phyloP scores from a whole-genome alignment of 768 basidiomycete species.

The Phaffia tasmanica region DNA sequence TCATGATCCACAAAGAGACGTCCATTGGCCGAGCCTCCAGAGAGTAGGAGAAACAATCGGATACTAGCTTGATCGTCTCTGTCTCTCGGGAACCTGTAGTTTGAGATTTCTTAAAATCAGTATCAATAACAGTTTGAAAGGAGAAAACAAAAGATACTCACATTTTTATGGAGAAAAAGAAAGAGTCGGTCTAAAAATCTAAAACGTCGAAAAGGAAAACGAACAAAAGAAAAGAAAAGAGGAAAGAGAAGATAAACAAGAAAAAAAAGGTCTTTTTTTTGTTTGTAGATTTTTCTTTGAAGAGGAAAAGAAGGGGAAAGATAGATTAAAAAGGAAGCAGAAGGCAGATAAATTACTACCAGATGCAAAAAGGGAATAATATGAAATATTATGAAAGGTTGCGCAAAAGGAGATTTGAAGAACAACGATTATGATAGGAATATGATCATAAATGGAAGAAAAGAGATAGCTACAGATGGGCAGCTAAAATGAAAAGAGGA shows the following conservation, averaged over 20 bases:
- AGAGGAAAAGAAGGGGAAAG: not conserved
- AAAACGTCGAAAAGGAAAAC: conserved; percentile 1
- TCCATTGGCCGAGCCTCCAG: too few relatives aligned
- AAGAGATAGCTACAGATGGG: not conserved
- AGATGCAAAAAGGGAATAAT: not conserved
- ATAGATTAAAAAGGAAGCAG: not conserved
- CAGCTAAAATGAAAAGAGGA: too few relatives aligned
- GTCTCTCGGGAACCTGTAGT: too few relatives aligned
- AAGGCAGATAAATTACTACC: not conserved
- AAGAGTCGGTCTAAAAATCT: too few relatives aligned
- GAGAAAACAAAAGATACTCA: too few relatives aligned
- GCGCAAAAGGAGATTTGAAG: not conserved
- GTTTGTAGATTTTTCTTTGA: not conserved
- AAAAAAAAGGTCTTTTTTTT: not conserved
- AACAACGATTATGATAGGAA: not conserved
- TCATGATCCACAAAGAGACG: too few relatives aligned
- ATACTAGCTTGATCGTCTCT: too few relatives aligned
- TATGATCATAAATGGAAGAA: not conserved
- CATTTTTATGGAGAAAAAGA: too few relatives aligned
- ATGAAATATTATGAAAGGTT: too few relatives aligned
- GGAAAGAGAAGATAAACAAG: conserved; percentile 8
- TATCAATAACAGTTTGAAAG: too few relatives aligned
- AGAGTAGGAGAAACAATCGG: too few relatives aligned
- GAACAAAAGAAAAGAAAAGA: not conserved
- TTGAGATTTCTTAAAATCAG: too few relatives aligned